These are phyloP conservation scores for Emergomyces pasteurianus DNA, from an alignment of 2,329 filamentous ascomycete genomes.

Conservation along the genomic window DNA sequence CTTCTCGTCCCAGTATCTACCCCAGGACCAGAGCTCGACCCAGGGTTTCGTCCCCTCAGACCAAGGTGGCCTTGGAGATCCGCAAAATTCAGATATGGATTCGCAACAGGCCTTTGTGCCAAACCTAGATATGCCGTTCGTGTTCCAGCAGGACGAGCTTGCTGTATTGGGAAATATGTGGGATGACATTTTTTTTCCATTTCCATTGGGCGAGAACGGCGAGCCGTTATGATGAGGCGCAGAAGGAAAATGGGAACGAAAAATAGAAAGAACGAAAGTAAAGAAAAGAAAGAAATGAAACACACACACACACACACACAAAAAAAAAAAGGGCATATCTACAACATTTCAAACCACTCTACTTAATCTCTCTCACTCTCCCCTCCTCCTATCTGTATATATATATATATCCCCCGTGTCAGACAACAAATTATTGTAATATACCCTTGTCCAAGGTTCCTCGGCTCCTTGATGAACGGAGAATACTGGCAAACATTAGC, in stretches of 20 bases:
- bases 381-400: background rate
- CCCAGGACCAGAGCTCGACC: background rate
- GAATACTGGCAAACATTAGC: background rate
- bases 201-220: background rate
- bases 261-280: background rate
- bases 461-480: background rate
- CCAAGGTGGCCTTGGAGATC: background rate
- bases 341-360: background rate
- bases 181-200: constrained; percentile 10
- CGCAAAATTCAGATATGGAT: background rate
- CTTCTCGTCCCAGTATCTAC: background rate
- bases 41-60: background rate
- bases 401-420: background rate
- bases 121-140: background rate
- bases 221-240: background rate
- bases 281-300: background rate
- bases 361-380: background rate
- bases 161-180: constrained; percentile 7
- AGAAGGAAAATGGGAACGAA: background rate
- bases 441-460: background rate
- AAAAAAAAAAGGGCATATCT: background rate
- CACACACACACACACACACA: background rate
- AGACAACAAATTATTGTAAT: background rate
- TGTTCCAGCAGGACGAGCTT: background rate
- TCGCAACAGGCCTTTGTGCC: background rate